A percentile compares a stretch with the other conserved stretches of the same genome.
Conservation (phyloP, 495 filamentous ascomycete genomes). For the Eremomyces bilateralis region DNA sequence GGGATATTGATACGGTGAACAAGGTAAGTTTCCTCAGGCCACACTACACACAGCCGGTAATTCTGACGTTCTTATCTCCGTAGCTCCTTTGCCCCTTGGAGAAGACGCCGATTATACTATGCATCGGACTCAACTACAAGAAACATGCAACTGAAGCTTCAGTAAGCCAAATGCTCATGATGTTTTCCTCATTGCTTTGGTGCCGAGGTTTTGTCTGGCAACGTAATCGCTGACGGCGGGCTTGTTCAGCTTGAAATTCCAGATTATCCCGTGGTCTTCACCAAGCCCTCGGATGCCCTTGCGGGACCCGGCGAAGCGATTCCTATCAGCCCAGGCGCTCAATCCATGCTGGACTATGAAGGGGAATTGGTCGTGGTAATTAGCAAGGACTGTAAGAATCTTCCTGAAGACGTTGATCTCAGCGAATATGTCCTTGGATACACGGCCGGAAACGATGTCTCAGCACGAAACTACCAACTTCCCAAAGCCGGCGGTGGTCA, state of each 20-base stretch:
- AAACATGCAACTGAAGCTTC: slow-evolving; percentile 22
- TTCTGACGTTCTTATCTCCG: too few relatives aligned
- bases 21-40: slow-evolving; percentile 9
- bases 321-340: slow-evolving; percentile 19
- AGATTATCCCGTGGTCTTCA: slow-evolving; percentile 21
- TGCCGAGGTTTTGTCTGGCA: neutral
- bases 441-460: slow-evolving; percentile 26
- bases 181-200: neutral
- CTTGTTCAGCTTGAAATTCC: slow-evolving; percentile 18
- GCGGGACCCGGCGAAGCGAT: slow-evolving; percentile 18
- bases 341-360: slow-evolving; percentile 14
- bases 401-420: slow-evolving; percentile 14
- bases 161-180: slow-evolving; percentile 8
- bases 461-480: slow-evolving; percentile 22
- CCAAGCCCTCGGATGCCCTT: slow-evolving; percentile 20
- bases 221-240: neutral
- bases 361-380: slow-evolving; percentile 21
- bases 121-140: slow-evolving; percentile 24
- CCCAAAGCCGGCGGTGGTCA: slow-evolving; percentile 19
- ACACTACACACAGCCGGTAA: neutral
- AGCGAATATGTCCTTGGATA: slow-evolving; percentile 23
- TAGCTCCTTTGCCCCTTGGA: slow-evolving; percentile 10
- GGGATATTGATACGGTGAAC: slow-evolving; percentile 9
- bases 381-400: slow-evolving; percentile 17
- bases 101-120: slow-evolving; percentile 13